Base-by-base conservation (phyloP, 2,329 filamentous ascomycete species). In the Graphium sp. region DNA sequence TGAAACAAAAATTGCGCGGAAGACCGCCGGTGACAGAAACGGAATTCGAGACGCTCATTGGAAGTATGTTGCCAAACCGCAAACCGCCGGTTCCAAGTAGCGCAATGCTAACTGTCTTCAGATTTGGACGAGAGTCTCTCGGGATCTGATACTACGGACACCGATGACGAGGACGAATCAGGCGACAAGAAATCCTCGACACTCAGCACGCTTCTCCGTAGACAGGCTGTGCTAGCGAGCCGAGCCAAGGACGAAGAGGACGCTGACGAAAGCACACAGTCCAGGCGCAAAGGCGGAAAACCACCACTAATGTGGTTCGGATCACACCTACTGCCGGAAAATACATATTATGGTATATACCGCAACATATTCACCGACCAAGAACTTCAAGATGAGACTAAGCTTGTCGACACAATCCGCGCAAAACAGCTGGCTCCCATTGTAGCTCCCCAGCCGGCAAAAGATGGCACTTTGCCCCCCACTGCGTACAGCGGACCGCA, bases 111-210 rank as follows among this genome's bases (percentile, higher is more conserved):
- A 14, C 15, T 12, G 20, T 12, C 11, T n/a, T 29, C 28, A 30
- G 72, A 89, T 34, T 59, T 98, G 19, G 81, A 94, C 40, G 87
- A 98, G 58, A 89, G 80, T 43, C 65, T 91, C 34, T 95, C 89
- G 2, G 89, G 91, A 10, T 93, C 84, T 2, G 76, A 84, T 29
- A 74, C 71, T 1, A 69, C 72, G 2, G 73, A 76, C 29, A 72
- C 67, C 0, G 80, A 85, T 6, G 71, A 76, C 1, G 76, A 80
- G 1, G 60, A 63, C 18, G 60, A 63, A 7, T 58, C 58, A 29
- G n/a, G n/a, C n/a, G 60, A 49, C 33, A 55, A 43, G 7, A 75
- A 72, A 38, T 75, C 82, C 7, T 75, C 74, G 10, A 79, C 71
- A 2, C 56, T 95, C 17, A 77, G 73, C 24, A 67, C 80, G 2